These are phyloP conservation scores for Fusarium sp. DNA, from an alignment of 2,329 filamentous ascomycete species.

Conservation along the genomic window DNA sequence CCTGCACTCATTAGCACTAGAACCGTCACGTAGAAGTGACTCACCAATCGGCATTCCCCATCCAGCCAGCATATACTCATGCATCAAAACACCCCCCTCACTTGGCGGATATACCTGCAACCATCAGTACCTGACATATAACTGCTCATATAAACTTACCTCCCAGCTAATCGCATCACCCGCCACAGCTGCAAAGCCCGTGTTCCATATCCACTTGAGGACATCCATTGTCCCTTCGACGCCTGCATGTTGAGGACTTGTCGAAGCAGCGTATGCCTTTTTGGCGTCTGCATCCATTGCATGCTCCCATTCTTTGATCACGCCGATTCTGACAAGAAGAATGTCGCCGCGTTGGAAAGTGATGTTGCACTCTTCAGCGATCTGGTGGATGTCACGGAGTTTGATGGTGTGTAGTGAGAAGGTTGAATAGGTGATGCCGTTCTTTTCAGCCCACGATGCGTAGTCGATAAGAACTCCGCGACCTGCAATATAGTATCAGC, in stretches of 20 bases:
- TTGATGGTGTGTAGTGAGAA: slow-evolving; percentile 51
- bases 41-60: slow-evolving; percentile 54
- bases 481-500: slow-evolving; percentile 40
- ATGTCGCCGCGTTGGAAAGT: slow-evolving; percentile 59
- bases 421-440: slow-evolving; percentile 50
- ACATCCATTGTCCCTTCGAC: slow-evolving; percentile 58
- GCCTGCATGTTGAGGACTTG: slow-evolving; percentile 48
- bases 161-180: slow-evolving; percentile 64
- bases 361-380: slow-evolving; percentile 52
- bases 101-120: slow-evolving; percentile 36
- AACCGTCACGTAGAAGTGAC: not conserved
- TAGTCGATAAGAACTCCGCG: slow-evolving; percentile 63
- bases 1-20: slow-evolving; percentile 29
- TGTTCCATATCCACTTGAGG: slow-evolving; percentile 66
- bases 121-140: not conserved
- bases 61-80: slow-evolving; percentile 57
- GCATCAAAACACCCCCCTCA: slow-evolving; percentile 37
- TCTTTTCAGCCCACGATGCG: slow-evolving; percentile 51
- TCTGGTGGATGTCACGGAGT: slow-evolving; percentile 40
- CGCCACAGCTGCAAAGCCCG: slow-evolving; percentile 63
- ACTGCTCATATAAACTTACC: slow-evolving; percentile 43
- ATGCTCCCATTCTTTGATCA: slow-evolving; percentile 52
- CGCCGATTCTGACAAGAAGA: slow-evolving; percentile 63
- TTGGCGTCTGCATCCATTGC: slow-evolving; percentile 47
- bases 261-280: slow-evolving; percentile 45